Evolutionary conservation across 768 basidiomycete genomes (phyloP).

Genomic region (Candolleomyces eurysporus): DNA sequence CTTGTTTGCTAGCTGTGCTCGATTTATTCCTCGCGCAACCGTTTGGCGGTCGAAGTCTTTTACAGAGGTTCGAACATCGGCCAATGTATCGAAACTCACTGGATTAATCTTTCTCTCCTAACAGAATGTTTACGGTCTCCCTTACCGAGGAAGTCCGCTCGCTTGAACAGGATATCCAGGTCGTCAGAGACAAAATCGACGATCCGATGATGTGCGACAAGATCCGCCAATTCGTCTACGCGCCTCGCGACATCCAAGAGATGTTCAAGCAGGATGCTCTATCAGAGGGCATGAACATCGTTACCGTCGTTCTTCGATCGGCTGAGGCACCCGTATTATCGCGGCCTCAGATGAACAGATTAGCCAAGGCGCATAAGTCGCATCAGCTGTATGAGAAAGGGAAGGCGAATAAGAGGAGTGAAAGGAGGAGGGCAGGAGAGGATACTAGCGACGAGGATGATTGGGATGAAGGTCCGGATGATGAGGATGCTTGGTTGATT

Average conservation of each 20-base stretch:
- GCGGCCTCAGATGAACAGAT: slow-evolving; percentile 76
- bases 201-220: slow-evolving; percentile 88
- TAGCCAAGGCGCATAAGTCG: slow-evolving; percentile 74
- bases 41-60: slow-evolving; percentile 88
- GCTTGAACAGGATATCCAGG: slow-evolving; percentile 83
- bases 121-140: slow-evolving; percentile 93
- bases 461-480: slow-evolving; percentile 68
- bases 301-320: slow-evolving; percentile 78
- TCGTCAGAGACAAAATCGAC: slow-evolving; percentile 85
- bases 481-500: slow-evolving; percentile 95
- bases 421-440: slow-evolving; percentile 59
- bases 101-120: neutral
- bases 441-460: no score
- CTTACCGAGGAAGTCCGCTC: slow-evolving; percentile 85
- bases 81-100: neutral
- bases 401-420: slow-evolving; percentile 67
- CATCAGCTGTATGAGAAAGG: slow-evolving; percentile 72
- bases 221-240: slow-evolving; percentile 81
- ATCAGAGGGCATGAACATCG: slow-evolving; percentile 67
- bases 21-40: slow-evolving; percentile 97
- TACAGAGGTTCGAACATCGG: slow-evolving; percentile 67
- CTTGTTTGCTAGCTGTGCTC: slow-evolving; percentile 51
- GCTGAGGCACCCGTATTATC: slow-evolving; percentile 73
- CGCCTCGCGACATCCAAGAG: slow-evolving; percentile 84
- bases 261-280: slow-evolving; percentile 78